Evolutionary conservation across 768 basidiomycete species (phyloP).

Genomic region (Boletus barrowsii): DNA sequence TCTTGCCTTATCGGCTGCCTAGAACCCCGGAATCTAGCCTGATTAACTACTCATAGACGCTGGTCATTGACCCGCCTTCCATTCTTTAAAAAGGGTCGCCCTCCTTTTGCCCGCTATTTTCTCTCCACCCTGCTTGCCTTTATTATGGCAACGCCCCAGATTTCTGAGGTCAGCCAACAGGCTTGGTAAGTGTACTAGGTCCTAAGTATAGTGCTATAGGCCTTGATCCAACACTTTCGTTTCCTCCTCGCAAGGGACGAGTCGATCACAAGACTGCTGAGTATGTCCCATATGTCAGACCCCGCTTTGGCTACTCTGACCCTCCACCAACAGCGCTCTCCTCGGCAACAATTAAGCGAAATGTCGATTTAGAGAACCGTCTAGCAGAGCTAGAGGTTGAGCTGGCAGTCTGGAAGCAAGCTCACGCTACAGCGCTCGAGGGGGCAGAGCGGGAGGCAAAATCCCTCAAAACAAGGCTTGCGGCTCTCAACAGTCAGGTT

Average conservation of each 20-base stretch:
- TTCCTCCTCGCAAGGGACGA: conserved; percentile 55
- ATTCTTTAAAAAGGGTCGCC: conserved; percentile 37
- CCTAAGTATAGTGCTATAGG: conserved; percentile 9
- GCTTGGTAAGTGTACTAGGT: conserved; percentile 50
- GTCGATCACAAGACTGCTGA: conserved; percentile 56
- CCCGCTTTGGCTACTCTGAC: conserved; percentile 10
- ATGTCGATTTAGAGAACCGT: conserved; percentile 59
- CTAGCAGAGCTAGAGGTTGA: conserved; percentile 69
- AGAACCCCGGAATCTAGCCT: conserved; percentile 55
- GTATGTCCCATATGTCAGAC: conserved; percentile 35
- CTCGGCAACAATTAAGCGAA: conserved; percentile 58
- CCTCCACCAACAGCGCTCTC: conserved; percentile 51
- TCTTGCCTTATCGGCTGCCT: conserved; percentile 36
- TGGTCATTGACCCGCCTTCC: conserved; percentile 25
- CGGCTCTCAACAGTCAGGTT: conserved; percentile 63
- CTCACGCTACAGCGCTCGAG: conserved; percentile 61
- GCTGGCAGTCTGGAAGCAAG: conserved; percentile 67
- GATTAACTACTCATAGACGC: conserved; percentile 47
- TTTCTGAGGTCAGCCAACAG: conserved; percentile 59
- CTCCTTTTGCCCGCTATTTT: conserved; percentile 19
- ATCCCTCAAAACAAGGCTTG: conserved; percentile 65
- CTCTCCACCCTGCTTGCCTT: conserved; percentile 36
- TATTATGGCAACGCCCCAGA: conserved; percentile 53
- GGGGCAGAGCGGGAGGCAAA: conserved; percentile 60
- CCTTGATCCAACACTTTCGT: conserved; percentile 18